Evolutionary conservation across 202 grass and related monocot species (phyloP).

Genomic region (Saccharum hybrid): DNA sequence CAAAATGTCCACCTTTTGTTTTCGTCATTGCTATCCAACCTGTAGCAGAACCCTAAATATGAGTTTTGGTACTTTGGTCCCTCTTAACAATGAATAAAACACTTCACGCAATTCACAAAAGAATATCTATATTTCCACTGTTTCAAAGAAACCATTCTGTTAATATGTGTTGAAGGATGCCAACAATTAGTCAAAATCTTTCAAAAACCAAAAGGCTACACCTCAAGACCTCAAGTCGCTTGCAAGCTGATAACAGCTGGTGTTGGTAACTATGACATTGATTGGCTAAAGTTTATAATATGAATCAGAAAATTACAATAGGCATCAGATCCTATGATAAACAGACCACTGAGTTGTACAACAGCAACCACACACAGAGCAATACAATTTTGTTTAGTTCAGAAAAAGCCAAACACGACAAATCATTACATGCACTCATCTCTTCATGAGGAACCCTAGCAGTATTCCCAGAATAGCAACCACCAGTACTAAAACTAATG

Average conservation of each 20-base stretch:
- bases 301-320: conserved; percentile 46
- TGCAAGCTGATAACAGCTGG: conserved; percentile 22
- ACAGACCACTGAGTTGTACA: conserved; percentile 33
- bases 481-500: conserved; percentile 58
- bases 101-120: not conserved
- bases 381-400: conserved; percentile 18
- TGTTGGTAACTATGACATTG: conserved; percentile 25
- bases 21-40: too few relatives aligned
- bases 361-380: conserved; percentile 27
- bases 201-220: conserved; percentile 16
- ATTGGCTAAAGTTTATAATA: conserved; percentile 34
- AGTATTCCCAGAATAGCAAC: conserved; percentile 72
- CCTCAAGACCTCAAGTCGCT: not conserved
- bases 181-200: conserved; percentile 26
- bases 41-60: too few relatives aligned
- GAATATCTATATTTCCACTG: not conserved
- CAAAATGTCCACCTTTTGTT: too few relatives aligned
- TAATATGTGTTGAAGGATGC: conserved; percentile 36
- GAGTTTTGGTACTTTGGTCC: not conserved
- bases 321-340: conserved; percentile 41
- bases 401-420: conserved; percentile 23
- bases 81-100: not conserved
- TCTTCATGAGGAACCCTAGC: conserved; percentile 77
- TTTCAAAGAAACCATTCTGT: conserved; percentile 6
- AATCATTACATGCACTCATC: conserved; percentile 49